Evolutionary conservation across 2,329 filamentous ascomycete genomes (phyloP), one percentile per base, ranked within the genome.

Genomic region (Onygenales sp.): DNA sequence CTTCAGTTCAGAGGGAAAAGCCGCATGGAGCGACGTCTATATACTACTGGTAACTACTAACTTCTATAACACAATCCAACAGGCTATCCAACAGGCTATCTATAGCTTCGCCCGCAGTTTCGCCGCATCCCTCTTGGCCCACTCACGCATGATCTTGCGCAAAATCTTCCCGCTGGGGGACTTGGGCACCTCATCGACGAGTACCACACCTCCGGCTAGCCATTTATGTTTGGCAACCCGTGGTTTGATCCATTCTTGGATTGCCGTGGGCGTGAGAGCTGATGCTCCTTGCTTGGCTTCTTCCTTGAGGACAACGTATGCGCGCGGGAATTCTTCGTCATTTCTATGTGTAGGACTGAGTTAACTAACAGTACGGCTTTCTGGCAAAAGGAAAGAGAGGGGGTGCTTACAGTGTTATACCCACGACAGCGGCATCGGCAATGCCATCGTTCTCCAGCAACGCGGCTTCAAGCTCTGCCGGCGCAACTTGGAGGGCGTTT

Each of bases 401-500:
- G 31, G 17, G 8, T 37, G 13, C 42, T 51, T 17, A 56, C 65
- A 85, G 78, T 64, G 82, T 76, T 4, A 85, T 67, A 0, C 83
- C 81, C 40, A 85, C 76, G 0, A 86, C 82, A 36, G 81, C 83
- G 2, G 77, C 81, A 60, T 86, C 83, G 13, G 76, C 72, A 42
- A 81, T 68, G 34, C 73, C 70, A 8, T 71, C 68, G 54, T 79
- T 75, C 6, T 71, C 69, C 2, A 76, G 64, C 21, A 81, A 63
- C 27, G 78, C 61, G 4, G 77, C 78, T 56, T 81, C 84, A 5
- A 87, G 73, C 65, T 87, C 83, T 2, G 84, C 83, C 0, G 84
- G 84, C 0, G 84, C 74, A 2, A 87, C 84, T 65, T 86, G 84
- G 69, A 86, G 86, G 1, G 83, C 84, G 68, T 87, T 85, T 65